These are phyloP conservation scores for Russula virescens DNA, from an alignment of 768 basidiomycete species.

Conservation along the genomic window DNA sequence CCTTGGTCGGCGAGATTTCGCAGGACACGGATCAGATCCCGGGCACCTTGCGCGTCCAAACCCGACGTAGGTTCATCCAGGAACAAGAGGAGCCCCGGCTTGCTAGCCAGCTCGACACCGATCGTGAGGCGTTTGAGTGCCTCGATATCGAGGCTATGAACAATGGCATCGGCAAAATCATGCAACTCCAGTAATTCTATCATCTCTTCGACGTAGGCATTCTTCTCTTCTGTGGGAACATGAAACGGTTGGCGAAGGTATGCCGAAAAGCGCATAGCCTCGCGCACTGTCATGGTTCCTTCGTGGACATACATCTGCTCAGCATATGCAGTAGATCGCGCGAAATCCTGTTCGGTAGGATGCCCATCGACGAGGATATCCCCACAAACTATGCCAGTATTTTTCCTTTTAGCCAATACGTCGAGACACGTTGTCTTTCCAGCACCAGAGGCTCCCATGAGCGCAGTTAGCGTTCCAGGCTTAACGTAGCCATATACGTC, in stretches of 20 bases:
- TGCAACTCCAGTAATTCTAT: conserved; percentile 82
- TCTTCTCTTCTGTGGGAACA: conserved; percentile 66
- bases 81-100: conserved; percentile 73
- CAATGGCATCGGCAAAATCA: conserved; percentile 76
- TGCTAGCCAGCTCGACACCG: conserved; percentile 86
- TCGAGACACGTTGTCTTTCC: conserved; percentile 70
- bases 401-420: conserved; percentile 68
- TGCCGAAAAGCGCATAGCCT: conserved; percentile 81
- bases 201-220: conserved; percentile 75
- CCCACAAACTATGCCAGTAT: conserved; percentile 60
- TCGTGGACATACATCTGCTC: conserved; percentile 85
- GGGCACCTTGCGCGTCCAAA: conserved; percentile 62
- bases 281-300: conserved; percentile 74
- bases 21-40: conserved; percentile 77
- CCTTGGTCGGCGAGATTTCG: conserved; percentile 79
- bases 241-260: conserved; percentile 72
- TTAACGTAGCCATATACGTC: conserved; percentile 77
- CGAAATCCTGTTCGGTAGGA: conserved; percentile 50
- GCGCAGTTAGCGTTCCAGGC: conserved; percentile 81
- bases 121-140: conserved; percentile 85
- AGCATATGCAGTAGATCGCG: conserved; percentile 25
- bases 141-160: conserved; percentile 61
- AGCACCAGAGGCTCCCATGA: conserved; percentile 84
- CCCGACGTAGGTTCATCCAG: conserved; percentile 53
- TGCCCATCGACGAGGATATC: conserved; percentile 62